Conservation (phyloP, 257 asterid genomes). For the Thymus mandschuricus region DNA sequence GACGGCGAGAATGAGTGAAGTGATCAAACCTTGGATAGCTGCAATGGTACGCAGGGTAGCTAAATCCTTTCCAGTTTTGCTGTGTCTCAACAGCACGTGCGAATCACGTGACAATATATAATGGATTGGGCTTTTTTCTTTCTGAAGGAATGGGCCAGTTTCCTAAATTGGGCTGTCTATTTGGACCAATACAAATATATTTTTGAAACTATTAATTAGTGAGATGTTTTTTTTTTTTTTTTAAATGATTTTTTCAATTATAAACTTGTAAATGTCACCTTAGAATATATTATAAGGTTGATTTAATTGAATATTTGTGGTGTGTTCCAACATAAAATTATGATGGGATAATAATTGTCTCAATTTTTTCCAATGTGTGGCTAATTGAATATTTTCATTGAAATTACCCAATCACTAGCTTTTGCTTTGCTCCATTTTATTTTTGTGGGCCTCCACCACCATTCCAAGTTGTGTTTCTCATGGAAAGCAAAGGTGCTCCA, state of each 20-base stretch:
- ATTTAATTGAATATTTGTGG: neutral
- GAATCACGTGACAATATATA: neutral
- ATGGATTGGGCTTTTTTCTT: neutral
- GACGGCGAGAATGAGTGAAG: slow-evolving; percentile 30
- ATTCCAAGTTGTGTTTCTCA: neutral
- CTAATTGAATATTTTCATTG: neutral
- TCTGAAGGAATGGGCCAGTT: neutral
- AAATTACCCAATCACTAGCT: neutral
- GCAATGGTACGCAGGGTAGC: slow-evolving; percentile 26
- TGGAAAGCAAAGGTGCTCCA: no score
- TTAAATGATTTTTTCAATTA: no score
- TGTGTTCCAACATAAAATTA: neutral
- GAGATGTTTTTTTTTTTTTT: no score
- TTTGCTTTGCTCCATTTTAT: neutral
- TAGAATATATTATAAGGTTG: no score
- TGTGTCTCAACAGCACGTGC: neutral
- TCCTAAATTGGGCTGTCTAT: neutral
- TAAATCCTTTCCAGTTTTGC: neutral
- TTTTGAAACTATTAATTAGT: no score
- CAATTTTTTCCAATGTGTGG: neutral
- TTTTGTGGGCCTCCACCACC: neutral
- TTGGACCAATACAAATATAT: no score
- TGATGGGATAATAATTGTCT: neutral
- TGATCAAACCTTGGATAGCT: slow-evolving; percentile 42
- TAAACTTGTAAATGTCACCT: neutral